Conservation (phyloP, 345 rosid species). For the Salix viminalis region DNA sequence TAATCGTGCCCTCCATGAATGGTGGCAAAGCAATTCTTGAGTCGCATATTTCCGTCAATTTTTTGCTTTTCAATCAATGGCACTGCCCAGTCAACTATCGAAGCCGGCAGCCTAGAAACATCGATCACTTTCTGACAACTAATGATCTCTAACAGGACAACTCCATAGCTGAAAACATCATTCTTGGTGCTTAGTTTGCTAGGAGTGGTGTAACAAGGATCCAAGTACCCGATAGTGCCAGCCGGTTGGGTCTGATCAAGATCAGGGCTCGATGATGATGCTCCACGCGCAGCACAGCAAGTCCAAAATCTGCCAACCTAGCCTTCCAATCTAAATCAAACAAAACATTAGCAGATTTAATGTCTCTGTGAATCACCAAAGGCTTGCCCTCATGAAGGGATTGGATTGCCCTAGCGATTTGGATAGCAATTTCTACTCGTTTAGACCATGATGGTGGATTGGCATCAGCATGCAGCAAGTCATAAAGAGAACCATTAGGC, state of each 20-base stretch:
- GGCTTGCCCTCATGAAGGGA: conserved; percentile 46
- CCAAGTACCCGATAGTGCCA: conserved; percentile 75
- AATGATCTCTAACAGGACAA: conserved; percentile 57
- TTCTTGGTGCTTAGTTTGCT: conserved; percentile 46
- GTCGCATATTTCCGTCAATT: conserved; percentile 35
- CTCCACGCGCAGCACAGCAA: conserved; percentile 31
- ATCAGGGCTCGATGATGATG: conserved; percentile 4
- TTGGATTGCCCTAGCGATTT: conserved; percentile 54
- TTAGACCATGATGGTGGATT: conserved; percentile 48
- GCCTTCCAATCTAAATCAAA: conserved; percentile 53
- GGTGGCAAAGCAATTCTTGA: conserved; percentile 34
- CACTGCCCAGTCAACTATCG: conserved; percentile 63
- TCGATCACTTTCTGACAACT: conserved; percentile 66
- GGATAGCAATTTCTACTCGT: conserved; percentile 54
- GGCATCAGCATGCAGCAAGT: conserved; percentile 37
- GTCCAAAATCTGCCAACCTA: conserved; percentile 68
- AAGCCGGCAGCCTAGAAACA: conserved; percentile 39
- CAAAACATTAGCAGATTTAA: conserved; percentile 63
- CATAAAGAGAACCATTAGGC: conserved; percentile 70
- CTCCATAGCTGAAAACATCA: conserved; percentile 71
- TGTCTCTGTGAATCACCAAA: conserved; percentile 59
- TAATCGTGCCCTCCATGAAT: conserved; percentile 24
- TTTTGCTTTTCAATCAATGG: conserved; percentile 36
- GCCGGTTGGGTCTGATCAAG: conserved; percentile 38
- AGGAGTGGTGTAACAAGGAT: conserved; percentile 58